phyloP scores from a whole-genome alignment of 164 flowering plant species.

The Santalum album region DNA sequence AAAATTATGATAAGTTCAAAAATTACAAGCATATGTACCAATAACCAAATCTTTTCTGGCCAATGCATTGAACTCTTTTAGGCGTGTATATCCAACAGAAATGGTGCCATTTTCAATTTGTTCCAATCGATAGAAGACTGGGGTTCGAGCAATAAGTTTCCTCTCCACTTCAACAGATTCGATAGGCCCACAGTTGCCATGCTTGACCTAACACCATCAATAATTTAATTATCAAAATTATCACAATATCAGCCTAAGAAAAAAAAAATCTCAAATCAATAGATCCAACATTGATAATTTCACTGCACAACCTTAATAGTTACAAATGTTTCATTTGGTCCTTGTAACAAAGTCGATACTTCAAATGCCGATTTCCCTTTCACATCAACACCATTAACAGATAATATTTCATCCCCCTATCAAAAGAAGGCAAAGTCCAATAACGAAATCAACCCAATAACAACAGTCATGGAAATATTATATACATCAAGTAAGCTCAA shows the following conservation, averaged over 20 bases:
- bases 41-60: conserved; percentile 87
- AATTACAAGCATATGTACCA: conserved; percentile 34
- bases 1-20: too few relatives aligned
- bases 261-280: not conserved
- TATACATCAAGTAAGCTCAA: too few relatives aligned
- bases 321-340: conserved; percentile 85
- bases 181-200: conserved; percentile 83
- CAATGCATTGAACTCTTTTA: conserved; percentile 97
- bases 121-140: conserved; percentile 83
- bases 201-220: conserved; percentile 57
- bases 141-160: conserved; percentile 76
- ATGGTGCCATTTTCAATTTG: conserved; percentile 44
- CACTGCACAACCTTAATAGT: conserved; percentile 53
- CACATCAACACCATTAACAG: conserved; percentile 82
- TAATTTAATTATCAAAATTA: too few relatives aligned
- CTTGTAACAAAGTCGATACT: conserved; percentile 83
- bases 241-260: too few relatives aligned
- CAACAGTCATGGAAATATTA: too few relatives aligned
- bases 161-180: conserved; percentile 63
- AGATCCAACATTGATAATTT: conserved; percentile 1
- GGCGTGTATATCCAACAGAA: conserved; percentile 79
- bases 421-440: conserved; percentile 8
- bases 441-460: not conserved
- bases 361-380: conserved; percentile 86
- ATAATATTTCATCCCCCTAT: conserved; percentile 80